These are phyloP conservation scores for Phytophthora pseudosyringae DNA, from an alignment of 352 stramenopile species.

Conservation along the genomic window DNA sequence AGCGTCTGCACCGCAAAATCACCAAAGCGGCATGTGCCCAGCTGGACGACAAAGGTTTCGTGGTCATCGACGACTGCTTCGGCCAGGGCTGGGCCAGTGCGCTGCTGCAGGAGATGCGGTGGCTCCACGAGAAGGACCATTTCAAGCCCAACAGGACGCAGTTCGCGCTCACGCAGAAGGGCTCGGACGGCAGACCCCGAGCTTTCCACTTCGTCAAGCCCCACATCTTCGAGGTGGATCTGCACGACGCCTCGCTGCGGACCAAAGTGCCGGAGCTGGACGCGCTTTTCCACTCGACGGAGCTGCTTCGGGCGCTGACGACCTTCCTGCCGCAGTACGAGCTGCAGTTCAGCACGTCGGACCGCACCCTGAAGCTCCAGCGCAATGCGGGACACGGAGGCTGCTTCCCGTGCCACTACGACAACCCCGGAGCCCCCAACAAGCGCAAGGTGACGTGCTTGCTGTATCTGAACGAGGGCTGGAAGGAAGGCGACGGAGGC, in stretches of 20 bases:
- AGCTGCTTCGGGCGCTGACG: slow-evolving; percentile 55
- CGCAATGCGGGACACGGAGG: slow-evolving; percentile 74
- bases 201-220: slow-evolving; percentile 78
- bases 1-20: slow-evolving; percentile 55
- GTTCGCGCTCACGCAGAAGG: slow-evolving; percentile 64
- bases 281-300: slow-evolving; percentile 68
- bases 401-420: slow-evolving; percentile 87
- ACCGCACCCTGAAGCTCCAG: slow-evolving; percentile 80
- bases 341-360: slow-evolving; percentile 62
- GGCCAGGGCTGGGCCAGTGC: slow-evolving; percentile 56
- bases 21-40: slow-evolving; percentile 45
- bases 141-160: slow-evolving; percentile 87
- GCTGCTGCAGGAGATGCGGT: slow-evolving; percentile 73
- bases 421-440: slow-evolving; percentile 82
- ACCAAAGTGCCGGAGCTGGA: slow-evolving; percentile 67
- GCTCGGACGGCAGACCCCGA: slow-evolving; percentile 28
- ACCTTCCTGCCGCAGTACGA: slow-evolving; percentile 61
- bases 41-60: slow-evolving; percentile 59
- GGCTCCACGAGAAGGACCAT: slow-evolving; percentile 52
- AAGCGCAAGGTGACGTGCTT: slow-evolving; percentile 82
- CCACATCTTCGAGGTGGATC: slow-evolving; percentile 85
- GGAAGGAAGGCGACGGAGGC: slow-evolving; percentile 67
- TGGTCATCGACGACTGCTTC: slow-evolving; percentile 77
- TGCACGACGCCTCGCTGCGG: slow-evolving; percentile 68
- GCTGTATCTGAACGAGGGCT: slow-evolving; percentile 81